Conservation (phyloP, 2,329 filamentous ascomycete genomes). For the Paracorniculantispora psalliotae region DNA sequence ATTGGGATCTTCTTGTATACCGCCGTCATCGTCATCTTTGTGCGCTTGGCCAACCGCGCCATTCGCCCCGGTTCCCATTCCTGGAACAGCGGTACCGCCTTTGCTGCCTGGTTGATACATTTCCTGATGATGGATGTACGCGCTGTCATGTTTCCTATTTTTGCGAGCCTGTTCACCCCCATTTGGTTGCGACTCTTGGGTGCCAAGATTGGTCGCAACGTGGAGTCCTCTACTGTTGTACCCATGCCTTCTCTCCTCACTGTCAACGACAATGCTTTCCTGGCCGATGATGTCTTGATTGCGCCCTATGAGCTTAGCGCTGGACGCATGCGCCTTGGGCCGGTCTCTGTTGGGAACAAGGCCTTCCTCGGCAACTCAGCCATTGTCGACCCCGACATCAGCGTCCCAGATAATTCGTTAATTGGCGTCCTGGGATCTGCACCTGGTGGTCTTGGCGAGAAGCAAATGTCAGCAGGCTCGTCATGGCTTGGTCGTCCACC, state of each 20-base stretch:
- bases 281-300: constrained; percentile 19
- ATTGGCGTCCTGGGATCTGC: constrained; percentile 19
- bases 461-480: constrained; percentile 17
- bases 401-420: constrained; percentile 16
- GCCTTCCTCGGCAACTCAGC: constrained; percentile 20
- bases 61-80: constrained; percentile 18
- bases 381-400: constrained; percentile 16
- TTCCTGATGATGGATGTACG: constrained; percentile 16
- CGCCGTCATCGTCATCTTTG: background rate
- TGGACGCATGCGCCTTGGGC: constrained; percentile 15
- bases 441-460: constrained; percentile 4
- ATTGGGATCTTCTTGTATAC: constrained; percentile 14
- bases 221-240: constrained; percentile 19
- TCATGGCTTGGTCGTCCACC: constrained; percentile 21
- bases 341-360: constrained; percentile 14
- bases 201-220: constrained; percentile 17
- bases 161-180: constrained; percentile 20
- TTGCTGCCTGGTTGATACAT: constrained; percentile 19
- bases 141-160: constrained; percentile 16
- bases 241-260: constrained; percentile 18
- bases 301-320: constrained; percentile 17
- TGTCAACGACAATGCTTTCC: constrained; percentile 19
- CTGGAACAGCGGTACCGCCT: constrained; percentile 18
- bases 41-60: constrained; percentile 14
- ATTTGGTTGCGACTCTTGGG: constrained; percentile 18